A percentile compares a stretch with the other conserved stretches of the same genome.
phyloP scores from a whole-genome alignment of 164 flowering plant genomes.

The Vitis labrusca region DNA sequence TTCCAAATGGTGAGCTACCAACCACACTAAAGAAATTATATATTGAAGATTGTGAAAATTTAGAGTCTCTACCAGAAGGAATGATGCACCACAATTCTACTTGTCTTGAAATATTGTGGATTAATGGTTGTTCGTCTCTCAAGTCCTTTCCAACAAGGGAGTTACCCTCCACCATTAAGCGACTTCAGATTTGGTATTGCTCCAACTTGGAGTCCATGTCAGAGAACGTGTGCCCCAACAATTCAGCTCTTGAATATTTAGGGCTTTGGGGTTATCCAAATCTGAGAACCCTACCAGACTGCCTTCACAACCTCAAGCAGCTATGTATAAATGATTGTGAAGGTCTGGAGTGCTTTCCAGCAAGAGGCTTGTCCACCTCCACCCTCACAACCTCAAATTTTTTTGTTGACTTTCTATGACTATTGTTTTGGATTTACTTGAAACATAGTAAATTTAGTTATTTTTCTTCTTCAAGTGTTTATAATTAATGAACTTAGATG shows the following conservation, averaged over 20 bases:
- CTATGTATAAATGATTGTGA: no score
- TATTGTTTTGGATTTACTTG: no score
- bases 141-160: background rate
- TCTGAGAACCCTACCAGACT: no score
- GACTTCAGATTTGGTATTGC: background rate
- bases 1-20: background rate
- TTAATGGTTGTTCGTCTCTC: background rate
- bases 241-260: background rate
- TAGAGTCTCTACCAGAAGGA: conserved; percentile 3
- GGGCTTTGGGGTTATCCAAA: no score
- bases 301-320: no score
- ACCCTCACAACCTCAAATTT: no score
- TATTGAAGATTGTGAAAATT: background rate
- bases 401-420: no score
- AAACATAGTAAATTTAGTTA: no score
- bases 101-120: background rate
- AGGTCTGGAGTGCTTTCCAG: no score
- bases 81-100: background rate
- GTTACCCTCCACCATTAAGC: background rate
- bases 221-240: background rate
- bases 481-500: no score
- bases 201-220: background rate
- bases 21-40: background rate
- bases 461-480: no score
- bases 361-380: no score